These are phyloP conservation scores for Aspergillus novoparasiticus DNA, from an alignment of 2,329 filamentous ascomycete genomes.

Conservation along the genomic window DNA sequence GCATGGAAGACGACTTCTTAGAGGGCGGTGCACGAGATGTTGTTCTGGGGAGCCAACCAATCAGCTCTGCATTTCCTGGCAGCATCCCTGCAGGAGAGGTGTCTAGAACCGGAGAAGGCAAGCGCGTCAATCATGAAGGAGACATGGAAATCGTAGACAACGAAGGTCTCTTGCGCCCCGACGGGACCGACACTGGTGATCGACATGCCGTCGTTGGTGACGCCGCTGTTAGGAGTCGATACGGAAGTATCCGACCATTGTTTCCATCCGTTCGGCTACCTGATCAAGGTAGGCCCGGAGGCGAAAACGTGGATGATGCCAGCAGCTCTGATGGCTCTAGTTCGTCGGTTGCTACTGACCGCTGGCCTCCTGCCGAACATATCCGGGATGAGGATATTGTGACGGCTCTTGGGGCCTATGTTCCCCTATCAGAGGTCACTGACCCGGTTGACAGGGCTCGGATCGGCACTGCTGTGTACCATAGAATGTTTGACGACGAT, in stretches of 20 bases:
- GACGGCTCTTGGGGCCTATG: slow-evolving; percentile 44
- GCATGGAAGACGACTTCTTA: slow-evolving; percentile 75
- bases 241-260: slow-evolving; percentile 36
- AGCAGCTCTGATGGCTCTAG: slow-evolving; percentile 24
- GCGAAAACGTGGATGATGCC: slow-evolving; percentile 8
- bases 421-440: slow-evolving; percentile 45
- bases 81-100: slow-evolving; percentile 66
- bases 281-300: slow-evolving; percentile 11
- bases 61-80: slow-evolving; percentile 77
- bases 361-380: slow-evolving; percentile 45
- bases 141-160: slow-evolving; percentile 66
- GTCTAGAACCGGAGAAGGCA: slow-evolving; percentile 66
- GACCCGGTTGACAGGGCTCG: slow-evolving; percentile 45
- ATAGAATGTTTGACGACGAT: slow-evolving; percentile 44
- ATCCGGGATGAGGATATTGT: slow-evolving; percentile 45
- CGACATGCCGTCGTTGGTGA: slow-evolving; percentile 63
- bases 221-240: slow-evolving; percentile 42
- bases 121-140: slow-evolving; percentile 63
- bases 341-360: slow-evolving; percentile 32
- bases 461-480: slow-evolving; percentile 41
- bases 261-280: slow-evolving; percentile 32
- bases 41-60: slow-evolving; percentile 71
- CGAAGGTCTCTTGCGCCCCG: slow-evolving; percentile 61
- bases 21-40: slow-evolving; percentile 76
- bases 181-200: slow-evolving; percentile 62